Base-by-base conservation (phyloP, 2,329 filamentous ascomycete species). In the Penicillium thymicola region DNA sequence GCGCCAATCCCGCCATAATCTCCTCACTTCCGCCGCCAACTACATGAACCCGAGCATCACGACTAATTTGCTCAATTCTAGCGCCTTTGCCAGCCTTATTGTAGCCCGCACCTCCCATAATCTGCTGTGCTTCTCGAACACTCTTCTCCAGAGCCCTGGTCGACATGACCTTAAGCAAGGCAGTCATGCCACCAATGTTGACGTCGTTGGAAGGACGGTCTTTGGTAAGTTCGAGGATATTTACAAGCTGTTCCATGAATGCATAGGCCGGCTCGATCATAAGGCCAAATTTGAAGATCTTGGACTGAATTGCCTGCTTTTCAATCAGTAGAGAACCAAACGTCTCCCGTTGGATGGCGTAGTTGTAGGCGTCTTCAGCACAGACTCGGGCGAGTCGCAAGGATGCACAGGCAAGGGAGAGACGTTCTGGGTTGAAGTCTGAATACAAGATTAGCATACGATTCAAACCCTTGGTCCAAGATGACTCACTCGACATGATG, bases 341-440 rank as follows among this genome's bases (percentile, higher is more conserved):
- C 0, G 85, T 86, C 67, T 88, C 84, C 21, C 86, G 79, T 68
- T 85, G 85, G 59, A 87, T 71, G 28, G 82, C 80, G 64, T 88
- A 88, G 57, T 82, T 83, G 66, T 86, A 83, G 0, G 85, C 85
- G 6, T 84, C 75, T 49, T 79, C 73, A 2, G 87, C 76, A 8
- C 84, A 86, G 5, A 88, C 83, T 4, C 82, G 78, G 2, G 86
- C 78, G 60, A 86, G 79, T 5, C 88, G 78, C 1, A 87, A 85
- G 2, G 82, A 81, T 2, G 82, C 80, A 41, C 89, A 84, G 2
- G 85, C 81, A 55, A 91, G 87, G 7, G 79, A 79, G 5, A 90
- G 78, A 0, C 88, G 82, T 70, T 92, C 88, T 68, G 90, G 87
- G 72, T 91, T 91, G 79, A 91, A 90, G 74, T 90, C 78, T 70